Evolutionary conservation across 208 protist species (phyloP).

Genomic region (Acanthamoeba sp.): DNA sequence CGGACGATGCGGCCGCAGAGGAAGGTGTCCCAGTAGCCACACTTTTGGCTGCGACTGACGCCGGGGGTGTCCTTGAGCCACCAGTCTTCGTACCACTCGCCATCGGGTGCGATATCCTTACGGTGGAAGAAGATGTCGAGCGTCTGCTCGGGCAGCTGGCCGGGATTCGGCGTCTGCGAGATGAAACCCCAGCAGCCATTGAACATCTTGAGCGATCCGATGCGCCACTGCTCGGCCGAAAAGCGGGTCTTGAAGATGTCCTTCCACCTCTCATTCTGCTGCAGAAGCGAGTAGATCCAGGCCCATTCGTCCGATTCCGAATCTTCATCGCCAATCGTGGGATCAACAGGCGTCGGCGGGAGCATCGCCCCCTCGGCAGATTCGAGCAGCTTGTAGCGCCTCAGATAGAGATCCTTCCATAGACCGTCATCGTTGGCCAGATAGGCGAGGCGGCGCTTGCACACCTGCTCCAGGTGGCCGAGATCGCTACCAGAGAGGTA

Average conservation of each 20-base stretch:
- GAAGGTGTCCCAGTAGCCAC: constrained; percentile 77
- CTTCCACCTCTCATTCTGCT: constrained; percentile 76
- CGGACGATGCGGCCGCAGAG: constrained; percentile 75
- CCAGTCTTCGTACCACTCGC: constrained; percentile 75
- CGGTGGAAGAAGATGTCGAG: constrained; percentile 76
- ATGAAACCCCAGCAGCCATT: constrained; percentile 78
- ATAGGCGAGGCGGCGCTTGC: constrained; percentile 44
- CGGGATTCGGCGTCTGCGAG: constrained; percentile 42
- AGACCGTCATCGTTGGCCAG: constrained; percentile 68
- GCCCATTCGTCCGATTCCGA: constrained; percentile 74
- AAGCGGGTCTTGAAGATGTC: constrained; percentile 75
- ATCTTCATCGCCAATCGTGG: constrained; percentile 3
- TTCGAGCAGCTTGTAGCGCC: constrained; percentile 71
- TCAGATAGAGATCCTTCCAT: constrained; percentile 67
- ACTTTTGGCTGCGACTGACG: constrained; percentile 74
- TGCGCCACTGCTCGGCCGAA: constrained; percentile 69
- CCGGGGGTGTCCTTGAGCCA: constrained; percentile 76
- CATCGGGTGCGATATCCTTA: constrained; percentile 72
- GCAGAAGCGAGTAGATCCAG: constrained; percentile 74
- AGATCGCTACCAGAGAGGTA: constrained; percentile 58
- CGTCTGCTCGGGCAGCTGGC: constrained; percentile 5
- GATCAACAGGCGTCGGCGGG: not conserved
- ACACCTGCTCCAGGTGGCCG: constrained; percentile 70
- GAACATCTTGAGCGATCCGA: constrained; percentile 76
- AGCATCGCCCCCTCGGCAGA: not conserved